Percentiles rank a stretch among this genome's conserved stretches.
These are phyloP conservation scores for Basipetospora chlamydospora DNA, from an alignment of 2,329 filamentous ascomycete species.

Conservation along the genomic window DNA sequence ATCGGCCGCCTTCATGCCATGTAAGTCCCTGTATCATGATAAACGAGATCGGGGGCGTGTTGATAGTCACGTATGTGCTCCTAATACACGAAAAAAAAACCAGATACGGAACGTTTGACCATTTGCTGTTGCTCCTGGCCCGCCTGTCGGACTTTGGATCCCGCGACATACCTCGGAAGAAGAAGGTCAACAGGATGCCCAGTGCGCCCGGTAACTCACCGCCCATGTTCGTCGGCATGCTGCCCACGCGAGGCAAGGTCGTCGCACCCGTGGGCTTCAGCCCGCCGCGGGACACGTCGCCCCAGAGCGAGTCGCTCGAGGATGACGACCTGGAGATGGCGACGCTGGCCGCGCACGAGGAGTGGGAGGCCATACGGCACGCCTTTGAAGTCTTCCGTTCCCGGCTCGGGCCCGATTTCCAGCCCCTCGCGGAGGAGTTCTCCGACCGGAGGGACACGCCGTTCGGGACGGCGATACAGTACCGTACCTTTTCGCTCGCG, in stretches of 20 bases:
- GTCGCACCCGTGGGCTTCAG: conserved; percentile 39
- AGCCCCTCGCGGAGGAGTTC: conserved; percentile 57
- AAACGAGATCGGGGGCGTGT: too few species aligned
- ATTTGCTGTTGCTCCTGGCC: conserved; percentile 68
- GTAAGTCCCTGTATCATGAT: conserved; percentile 28
- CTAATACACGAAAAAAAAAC: conserved; percentile 11
- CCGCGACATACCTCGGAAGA: conserved; percentile 65
- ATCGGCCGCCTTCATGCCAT: conserved; percentile 62
- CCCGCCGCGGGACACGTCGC: conserved; percentile 29
- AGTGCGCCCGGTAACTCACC: conserved; percentile 18
- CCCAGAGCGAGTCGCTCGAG: conserved; percentile 27
- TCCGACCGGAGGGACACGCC: conserved; percentile 48
- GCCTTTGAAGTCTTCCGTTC: conserved; percentile 54
- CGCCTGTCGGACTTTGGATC: conserved; percentile 66
- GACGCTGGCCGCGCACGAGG: conserved; percentile 54
- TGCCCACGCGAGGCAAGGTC: conserved; percentile 36
- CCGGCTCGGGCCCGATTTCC: conserved; percentile 60
- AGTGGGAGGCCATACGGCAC: conserved; percentile 63
- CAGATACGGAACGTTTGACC: conserved; percentile 80
- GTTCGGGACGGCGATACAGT: conserved; percentile 70
- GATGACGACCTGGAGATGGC: conserved; percentile 49
- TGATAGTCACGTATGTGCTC: too few species aligned
- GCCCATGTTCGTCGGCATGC: conserved; percentile 39
- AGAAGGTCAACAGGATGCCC: conserved; percentile 35
- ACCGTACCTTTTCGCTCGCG: conserved; percentile 75